Evolutionary conservation across 805 yeast genomes (phyloP).

Genomic region (Priceomyces haplophilus): DNA sequence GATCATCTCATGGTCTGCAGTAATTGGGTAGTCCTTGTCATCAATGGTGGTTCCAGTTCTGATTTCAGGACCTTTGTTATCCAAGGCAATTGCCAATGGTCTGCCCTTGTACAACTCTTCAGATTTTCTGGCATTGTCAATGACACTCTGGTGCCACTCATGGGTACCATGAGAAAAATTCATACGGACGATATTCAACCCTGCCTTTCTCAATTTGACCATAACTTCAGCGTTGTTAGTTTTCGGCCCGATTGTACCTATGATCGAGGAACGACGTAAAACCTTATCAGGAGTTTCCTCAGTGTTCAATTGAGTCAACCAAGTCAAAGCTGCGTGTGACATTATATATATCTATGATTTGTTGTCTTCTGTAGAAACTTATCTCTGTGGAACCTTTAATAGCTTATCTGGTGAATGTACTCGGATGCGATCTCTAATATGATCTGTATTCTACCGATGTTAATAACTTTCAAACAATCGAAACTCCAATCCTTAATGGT

Average conservation of each 20-base stretch:
- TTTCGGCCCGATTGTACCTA: slow-evolving; percentile 99
- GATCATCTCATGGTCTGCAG: slow-evolving; percentile 83
- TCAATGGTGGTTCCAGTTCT: slow-evolving; percentile 94
- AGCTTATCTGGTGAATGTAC: not conserved
- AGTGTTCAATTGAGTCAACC: slow-evolving; percentile 80
- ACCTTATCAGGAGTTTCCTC: slow-evolving; percentile 70
- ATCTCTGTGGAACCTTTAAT: not conserved
- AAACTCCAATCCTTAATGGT: not conserved
- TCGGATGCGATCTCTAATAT: not conserved
- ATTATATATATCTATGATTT: slow-evolving; percentile 13
- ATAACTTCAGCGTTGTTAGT: slow-evolving; percentile 86
- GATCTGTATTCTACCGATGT: slow-evolving; percentile 1
- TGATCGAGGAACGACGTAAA: slow-evolving; percentile 91
- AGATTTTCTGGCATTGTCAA: slow-evolving; percentile 94
- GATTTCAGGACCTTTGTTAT: slow-evolving; percentile 99
- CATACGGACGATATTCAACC: slow-evolving; percentile 97
- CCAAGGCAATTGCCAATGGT: slow-evolving; percentile 97
- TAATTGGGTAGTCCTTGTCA: slow-evolving; percentile 77
- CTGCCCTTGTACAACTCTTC: slow-evolving; percentile 89
- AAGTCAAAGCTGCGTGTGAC: slow-evolving; percentile 56
- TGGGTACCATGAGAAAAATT: slow-evolving; percentile 98
- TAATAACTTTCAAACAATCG: not conserved
- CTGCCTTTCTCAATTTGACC: slow-evolving; percentile 90
- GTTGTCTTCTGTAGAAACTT: not conserved
- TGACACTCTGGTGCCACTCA: slow-evolving; percentile 95